Conservation (phyloP, 495 filamentous ascomycete genomes). For the Cercophora samala region DNA sequence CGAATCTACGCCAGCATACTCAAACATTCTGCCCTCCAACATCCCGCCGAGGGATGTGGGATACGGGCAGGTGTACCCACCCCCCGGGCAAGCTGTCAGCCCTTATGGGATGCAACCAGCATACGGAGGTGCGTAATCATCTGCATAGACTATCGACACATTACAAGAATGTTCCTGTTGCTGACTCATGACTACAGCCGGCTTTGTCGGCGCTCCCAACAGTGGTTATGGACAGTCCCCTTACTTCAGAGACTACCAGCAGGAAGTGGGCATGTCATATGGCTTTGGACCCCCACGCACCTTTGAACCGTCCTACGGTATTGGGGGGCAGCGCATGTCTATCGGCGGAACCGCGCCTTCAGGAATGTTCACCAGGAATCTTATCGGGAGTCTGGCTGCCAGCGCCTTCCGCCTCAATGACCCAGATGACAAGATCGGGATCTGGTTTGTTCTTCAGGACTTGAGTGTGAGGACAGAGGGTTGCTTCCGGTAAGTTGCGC, state of each 20-base stretch:
- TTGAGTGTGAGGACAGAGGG: conserved; percentile 92
- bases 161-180: background rate
- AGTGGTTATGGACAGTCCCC: conserved; percentile 28
- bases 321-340: conserved; percentile 35
- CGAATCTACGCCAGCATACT: conserved; percentile 35
- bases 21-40: conserved; percentile 35
- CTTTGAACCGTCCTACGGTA: conserved; percentile 25
- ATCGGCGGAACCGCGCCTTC: conserved; percentile 49
- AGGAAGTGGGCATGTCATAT: conserved; percentile 19
- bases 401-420: conserved; percentile 87
- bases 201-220: conserved; percentile 22
- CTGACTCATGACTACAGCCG: background rate
- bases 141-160: background rate
- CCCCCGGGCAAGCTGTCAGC: conserved; percentile 21
- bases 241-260: conserved; percentile 29
- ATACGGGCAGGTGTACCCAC: conserved; percentile 29
- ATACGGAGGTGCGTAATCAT: conserved; percentile 19
- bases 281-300: conserved; percentile 26
- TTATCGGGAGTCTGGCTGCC: conserved; percentile 88
- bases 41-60: conserved; percentile 22
- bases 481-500: conserved; percentile 66
- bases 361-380: conserved; percentile 94
- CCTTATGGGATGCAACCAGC: conserved; percentile 28
- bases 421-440: conserved; percentile 76
- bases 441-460: conserved; percentile 98